Evolutionary conservation across 345 rosid genomes (phyloP).

Genomic region (Brassica rapa): DNA sequence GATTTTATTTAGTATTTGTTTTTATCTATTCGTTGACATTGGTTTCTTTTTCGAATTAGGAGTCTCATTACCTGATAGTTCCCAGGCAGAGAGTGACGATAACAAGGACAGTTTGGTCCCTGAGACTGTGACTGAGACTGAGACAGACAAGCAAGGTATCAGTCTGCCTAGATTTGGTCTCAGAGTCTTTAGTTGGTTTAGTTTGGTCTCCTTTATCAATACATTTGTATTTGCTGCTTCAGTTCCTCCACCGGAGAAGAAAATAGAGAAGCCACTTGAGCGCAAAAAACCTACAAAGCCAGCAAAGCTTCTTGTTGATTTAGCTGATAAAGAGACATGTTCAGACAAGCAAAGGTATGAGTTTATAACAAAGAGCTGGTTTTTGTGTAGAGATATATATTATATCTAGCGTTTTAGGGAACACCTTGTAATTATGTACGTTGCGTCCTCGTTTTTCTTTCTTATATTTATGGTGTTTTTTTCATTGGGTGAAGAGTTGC

Average conservation of each 20-base stretch:
- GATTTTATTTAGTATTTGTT: background rate
- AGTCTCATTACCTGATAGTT: slow-evolving; percentile 43
- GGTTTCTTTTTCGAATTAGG: slow-evolving; percentile 7
- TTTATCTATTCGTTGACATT: background rate
- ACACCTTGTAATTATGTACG: background rate
- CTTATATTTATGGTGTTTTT: background rate
- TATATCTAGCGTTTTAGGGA: too few species aligned
- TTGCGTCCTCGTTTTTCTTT: background rate
- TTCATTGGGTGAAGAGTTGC: slow-evolving; percentile 63
- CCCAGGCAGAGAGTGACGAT: slow-evolving; percentile 33
- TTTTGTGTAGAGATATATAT: background rate
- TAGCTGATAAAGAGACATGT: slow-evolving; percentile 66
- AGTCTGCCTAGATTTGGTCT: slow-evolving; percentile 39
- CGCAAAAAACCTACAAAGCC: slow-evolving; percentile 50
- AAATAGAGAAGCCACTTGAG: slow-evolving; percentile 54
- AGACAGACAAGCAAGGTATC: slow-evolving; percentile 41
- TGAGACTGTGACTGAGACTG: background rate
- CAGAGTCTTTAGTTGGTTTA: slow-evolving; percentile 6
- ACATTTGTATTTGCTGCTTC: slow-evolving; percentile 22
- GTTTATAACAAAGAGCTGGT: slow-evolving; percentile 9
- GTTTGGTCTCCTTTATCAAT: slow-evolving; percentile 10
- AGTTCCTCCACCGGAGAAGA: slow-evolving; percentile 35
- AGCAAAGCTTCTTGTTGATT: slow-evolving; percentile 46
- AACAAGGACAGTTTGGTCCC: slow-evolving; percentile 33
- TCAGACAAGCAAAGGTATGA: slow-evolving; percentile 87